Base-by-base conservation (phyloP, 2,329 filamentous ascomycete species). In the Fusarium verticillioides region DNA sequence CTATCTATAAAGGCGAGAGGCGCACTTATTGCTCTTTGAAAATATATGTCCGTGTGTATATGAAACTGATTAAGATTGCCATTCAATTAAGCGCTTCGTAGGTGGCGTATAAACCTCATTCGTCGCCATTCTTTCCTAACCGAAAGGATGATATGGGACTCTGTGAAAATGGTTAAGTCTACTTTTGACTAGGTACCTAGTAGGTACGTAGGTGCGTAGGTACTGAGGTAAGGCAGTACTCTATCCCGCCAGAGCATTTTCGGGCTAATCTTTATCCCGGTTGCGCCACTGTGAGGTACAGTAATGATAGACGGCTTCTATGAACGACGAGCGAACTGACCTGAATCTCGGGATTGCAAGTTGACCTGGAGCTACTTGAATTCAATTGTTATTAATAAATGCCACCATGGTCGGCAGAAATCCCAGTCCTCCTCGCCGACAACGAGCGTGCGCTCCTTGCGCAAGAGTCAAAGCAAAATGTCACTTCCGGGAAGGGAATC, bases 401-500 rank as follows among this genome's bases (percentile, higher is more conserved):
- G 10, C 12, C 30, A 26, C 26, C 34, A 77, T 77, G 75, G 32
- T 23, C 19, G 60, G 60, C 40, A 71, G 74, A 67, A 61, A 67
- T 28, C 23, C 69, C 21, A 81, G 79, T 50, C 79, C 79, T 9
- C 77, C 69, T 21, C 79, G 79, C 11, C 75, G 79, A 54, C 69
- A 76, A 30, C 75, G 80, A 56, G 79, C 79, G 15, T 82, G 80
- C 42, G 73, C 72, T n/a, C 68, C 76, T 40, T 81, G 80, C 61
- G 72, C 73, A 34, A 75, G 70, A 59, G 73, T 70, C 28, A 81
- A 79, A 60, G 75, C 78, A n/a, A 74, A 72, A 53, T 81, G 80
- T 42, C 64, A 76, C 62, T 82, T 81, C 44, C 73, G 66, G 53
- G 67, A 73, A 30, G 65, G 72, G 43, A 76, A 76, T 39, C 50